Base-by-base conservation (phyloP, 805 yeast genomes). In the Metschnikowia lochheadii region DNA sequence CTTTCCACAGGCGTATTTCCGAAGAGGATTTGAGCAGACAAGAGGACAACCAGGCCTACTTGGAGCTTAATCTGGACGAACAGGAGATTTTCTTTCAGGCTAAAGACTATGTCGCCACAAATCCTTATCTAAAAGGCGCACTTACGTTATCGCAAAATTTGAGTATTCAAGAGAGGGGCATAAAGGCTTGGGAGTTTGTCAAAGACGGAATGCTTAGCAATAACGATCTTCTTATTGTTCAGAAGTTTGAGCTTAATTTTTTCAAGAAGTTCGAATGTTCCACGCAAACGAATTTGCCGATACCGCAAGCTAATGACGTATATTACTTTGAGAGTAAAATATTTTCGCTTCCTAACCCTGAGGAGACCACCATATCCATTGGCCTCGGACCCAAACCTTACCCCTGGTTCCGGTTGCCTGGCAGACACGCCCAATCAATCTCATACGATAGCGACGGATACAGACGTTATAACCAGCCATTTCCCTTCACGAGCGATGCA, bases 321-420 rank as follows among this genome's bases (percentile, higher is more conserved):
- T 89, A 89, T 62, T 91, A 92, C 69, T 89, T 86, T 72, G 98
- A 91, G 63, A 80, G 85, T 38, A 94, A 94, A 62, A 78, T 94
- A 1, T 90, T 82, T 67, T 89, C 85, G 37, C 61, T 84, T 21
- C 82, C 84, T 7, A 74, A 80, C 48, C 82, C 86, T 2, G 76
- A 73, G 3, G 70, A 70, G 13, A 80, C 85, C 10, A 50, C 69
- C 0, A 72, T 92, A 1, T 81, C 96, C 0, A 74, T 94, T 17
- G 99, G 99, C 0, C 62, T 94, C 3, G 78, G 91, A 0, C 81
- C 95, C 0, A 81, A 83, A 55, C 99, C 99, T 6, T 94, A 94
- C 62, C 99, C 99, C 1, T 83, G 85, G 68, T 94, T 94, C 68
- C 76, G 97, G 57, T 72, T 94, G 37, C 98, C 99, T 0, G 99